phyloP scores from a whole-genome alignment of 2,329 filamentous ascomycete species.

The Sordariomycetes sp. region DNA sequence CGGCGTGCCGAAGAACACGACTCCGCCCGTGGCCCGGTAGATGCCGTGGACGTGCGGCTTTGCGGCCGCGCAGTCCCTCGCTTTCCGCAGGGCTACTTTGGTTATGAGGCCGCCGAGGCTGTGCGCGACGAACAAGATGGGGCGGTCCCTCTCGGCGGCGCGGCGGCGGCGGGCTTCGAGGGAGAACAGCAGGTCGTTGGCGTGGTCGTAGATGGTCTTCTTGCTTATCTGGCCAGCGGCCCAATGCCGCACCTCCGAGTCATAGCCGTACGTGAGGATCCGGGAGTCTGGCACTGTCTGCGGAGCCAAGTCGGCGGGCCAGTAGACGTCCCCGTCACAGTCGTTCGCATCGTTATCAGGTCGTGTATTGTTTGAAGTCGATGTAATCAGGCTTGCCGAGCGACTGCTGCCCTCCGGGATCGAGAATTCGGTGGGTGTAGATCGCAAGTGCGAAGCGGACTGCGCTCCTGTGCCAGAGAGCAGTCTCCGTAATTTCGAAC shows the following conservation, averaged over 20 bases:
- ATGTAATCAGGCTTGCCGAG: too few species aligned
- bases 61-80: neutral
- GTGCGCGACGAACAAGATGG: slow-evolving; percentile 17
- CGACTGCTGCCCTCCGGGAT: too few species aligned
- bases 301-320: neutral
- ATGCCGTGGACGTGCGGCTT: slow-evolving; percentile 8
- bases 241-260: neutral
- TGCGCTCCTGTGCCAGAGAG: neutral
- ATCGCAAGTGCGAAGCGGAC: neutral
- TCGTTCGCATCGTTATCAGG: neutral
- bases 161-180: neutral
- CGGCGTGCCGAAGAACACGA: slow-evolving; percentile 23
- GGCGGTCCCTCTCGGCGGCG: neutral
- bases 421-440: neutral
- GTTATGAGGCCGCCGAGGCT: slow-evolving; percentile 22
- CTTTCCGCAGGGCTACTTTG: slow-evolving; percentile 14
- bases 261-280: neutral
- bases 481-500: neutral
- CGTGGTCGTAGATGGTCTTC: neutral
- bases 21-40: slow-evolving; percentile 13
- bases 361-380: neutral
- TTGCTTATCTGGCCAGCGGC: neutral
- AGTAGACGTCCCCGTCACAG: neutral
- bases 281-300: neutral
- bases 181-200: neutral